Percentiles rank a stretch among this genome's conserved stretches.
Conservation (phyloP, 1,284 basidiomycete species). For the Rhodotorula sp. region DNA sequence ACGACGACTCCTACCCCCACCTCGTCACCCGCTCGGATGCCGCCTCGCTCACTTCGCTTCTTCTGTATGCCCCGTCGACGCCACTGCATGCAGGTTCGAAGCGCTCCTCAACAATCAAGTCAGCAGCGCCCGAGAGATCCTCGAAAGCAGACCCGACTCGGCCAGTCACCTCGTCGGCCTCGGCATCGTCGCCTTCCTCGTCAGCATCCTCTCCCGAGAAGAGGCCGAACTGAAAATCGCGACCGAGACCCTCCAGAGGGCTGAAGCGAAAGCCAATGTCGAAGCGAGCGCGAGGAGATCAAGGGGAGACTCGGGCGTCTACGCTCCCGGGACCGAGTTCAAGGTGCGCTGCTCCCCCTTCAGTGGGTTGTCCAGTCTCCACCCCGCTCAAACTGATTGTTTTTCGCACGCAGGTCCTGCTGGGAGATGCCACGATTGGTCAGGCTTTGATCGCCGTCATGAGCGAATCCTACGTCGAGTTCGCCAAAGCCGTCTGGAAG, state of each 20-base stretch:
- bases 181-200: conserved; percentile 39
- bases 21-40: neutral
- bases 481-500: conserved; percentile 40
- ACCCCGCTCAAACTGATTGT: too few species aligned
- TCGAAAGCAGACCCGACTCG: conserved; percentile 19
- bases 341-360: conserved; percentile 22
- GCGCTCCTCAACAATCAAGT: conserved; percentile 40
- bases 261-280: conserved; percentile 26
- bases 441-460: conserved; percentile 41
- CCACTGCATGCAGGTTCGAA: conserved; percentile 17
- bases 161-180: conserved; percentile 33
- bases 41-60: neutral
- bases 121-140: conserved; percentile 12
- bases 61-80: neutral
- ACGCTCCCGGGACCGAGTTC: conserved; percentile 37
- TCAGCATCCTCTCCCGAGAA: conserved; percentile 38
- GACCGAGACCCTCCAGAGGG: conserved; percentile 31
- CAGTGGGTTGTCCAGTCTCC: too few species aligned
- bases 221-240: conserved; percentile 31
- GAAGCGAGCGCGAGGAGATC: conserved; percentile 21
- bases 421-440: conserved; percentile 38
- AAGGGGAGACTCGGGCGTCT: conserved; percentile 17
- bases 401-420: conserved; percentile 23
- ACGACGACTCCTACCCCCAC: neutral
- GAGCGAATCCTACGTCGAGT: conserved; percentile 35